A percentile compares a stretch with the other conserved stretches of the same genome.
These are phyloP conservation scores for Fusarium austroafricanum DNA, from an alignment of 2,329 filamentous ascomycete species.

Conservation along the genomic window DNA sequence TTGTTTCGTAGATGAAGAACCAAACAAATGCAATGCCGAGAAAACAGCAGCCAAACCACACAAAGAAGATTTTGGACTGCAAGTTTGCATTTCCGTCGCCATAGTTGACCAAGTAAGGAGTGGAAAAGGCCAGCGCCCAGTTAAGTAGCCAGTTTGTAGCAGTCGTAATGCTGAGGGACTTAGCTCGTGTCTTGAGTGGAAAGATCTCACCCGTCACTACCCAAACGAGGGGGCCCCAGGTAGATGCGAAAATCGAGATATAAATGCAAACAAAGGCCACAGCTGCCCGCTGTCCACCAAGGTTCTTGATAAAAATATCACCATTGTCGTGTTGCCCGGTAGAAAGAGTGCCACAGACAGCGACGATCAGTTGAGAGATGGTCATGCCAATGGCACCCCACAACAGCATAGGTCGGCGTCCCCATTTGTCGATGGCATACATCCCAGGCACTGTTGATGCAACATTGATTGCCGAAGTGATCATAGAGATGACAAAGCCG, in stretches of 20 bases:
- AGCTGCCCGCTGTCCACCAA: conserved; percentile 64
- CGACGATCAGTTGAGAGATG: conserved; percentile 69
- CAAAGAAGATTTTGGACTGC: conserved; percentile 80
- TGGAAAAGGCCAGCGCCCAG: conserved; percentile 81
- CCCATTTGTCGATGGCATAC: conserved; percentile 54
- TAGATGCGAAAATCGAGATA: conserved; percentile 80
- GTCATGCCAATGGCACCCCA: conserved; percentile 72
- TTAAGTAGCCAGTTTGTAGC: conserved; percentile 82
- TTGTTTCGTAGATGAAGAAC: conserved; percentile 87
- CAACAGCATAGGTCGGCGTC: conserved; percentile 70
- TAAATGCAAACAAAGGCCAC: conserved; percentile 76
- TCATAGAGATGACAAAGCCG: conserved; percentile 54
- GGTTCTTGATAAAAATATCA: conserved; percentile 62
- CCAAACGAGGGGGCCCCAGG: conserved; percentile 69
- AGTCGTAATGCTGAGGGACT: conserved; percentile 73
- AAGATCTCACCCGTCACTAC: conserved; percentile 68
- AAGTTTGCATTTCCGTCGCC: conserved; percentile 78
- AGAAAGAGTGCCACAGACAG: conserved; percentile 66
- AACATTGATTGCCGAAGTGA: conserved; percentile 55
- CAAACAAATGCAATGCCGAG: conserved; percentile 78
- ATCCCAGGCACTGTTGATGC: conserved; percentile 53
- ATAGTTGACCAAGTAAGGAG: conserved; percentile 82
- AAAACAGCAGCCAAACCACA: conserved; percentile 80
- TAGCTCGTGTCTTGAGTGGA: conserved; percentile 71
- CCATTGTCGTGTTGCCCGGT: conserved; percentile 62